Evolutionary conservation across 371 early-diverging fungal genomes (phyloP), one percentile per base, ranked within the genome.

Genomic region (Funneliformis caledonium): DNA sequence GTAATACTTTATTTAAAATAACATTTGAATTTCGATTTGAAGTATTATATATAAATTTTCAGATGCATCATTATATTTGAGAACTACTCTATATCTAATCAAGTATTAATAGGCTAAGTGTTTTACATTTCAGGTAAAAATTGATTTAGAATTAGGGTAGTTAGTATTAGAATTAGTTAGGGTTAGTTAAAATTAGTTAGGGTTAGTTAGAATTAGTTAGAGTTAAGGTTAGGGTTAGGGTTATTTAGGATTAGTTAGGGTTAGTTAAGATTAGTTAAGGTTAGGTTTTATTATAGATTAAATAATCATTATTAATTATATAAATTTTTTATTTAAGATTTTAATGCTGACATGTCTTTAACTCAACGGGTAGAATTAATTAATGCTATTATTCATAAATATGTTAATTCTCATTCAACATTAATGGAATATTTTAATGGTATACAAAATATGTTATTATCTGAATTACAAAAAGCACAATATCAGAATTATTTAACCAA

Each of bases 201-300:
- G 26, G 26, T 26, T 26, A 26, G 26, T 84, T 59, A n/a, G n/a
- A n/a, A n/a, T n/a, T n/a, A n/a, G n/a, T n/a, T 26, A 26, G 26
- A 0, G 26, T 26, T 26, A 26, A 26, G 0, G 26, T 26, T 26
- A 26, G n/a, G n/a, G n/a, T n/a, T n/a, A n/a, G 26, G 26, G 26
- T 26, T 26, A 26, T 26, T 26, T 26, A 26, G 26, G 26, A 26
- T 26, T 26, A 26, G 26, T 26, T 26, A 26, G 26, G 26, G 26
- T 26, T 26, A 26, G 26, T 84, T 59, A n/a, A n/a, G n/a, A n/a
- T n/a, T n/a, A n/a, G n/a, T n/a, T 26, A 26, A 0, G 26, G 26
- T 26, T 26, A 26, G 26, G 0, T 19, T 68, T 8, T 69, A 33
- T 26, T 19, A 37, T 9, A 76, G 1, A 8, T 31, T 22, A 37